A percentile compares a stretch with the other conserved stretches of the same genome.
Evolutionary conservation across 2,329 filamentous ascomycete genomes (phyloP).

Genomic region (Penicillium sp.): DNA sequence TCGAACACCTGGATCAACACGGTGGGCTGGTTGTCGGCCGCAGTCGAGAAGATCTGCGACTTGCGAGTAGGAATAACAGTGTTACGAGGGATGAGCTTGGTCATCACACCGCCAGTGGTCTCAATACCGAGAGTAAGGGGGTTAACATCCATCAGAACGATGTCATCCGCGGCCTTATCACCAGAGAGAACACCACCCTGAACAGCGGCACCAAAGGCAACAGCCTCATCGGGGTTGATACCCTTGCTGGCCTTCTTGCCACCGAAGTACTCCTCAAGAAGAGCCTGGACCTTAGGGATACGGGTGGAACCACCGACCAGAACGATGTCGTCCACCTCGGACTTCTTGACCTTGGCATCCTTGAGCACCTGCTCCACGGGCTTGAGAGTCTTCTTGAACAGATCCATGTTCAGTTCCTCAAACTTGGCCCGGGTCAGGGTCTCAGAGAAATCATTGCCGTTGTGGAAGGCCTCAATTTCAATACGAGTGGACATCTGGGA

Average conservation of each 20-base stretch:
- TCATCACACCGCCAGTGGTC: constrained; percentile 97
- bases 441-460: constrained; percentile 97
- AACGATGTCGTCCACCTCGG: constrained; percentile 91
- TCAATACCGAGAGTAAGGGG: constrained; percentile 94
- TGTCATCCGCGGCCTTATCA: constrained; percentile 72
- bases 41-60: constrained; percentile 96
- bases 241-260: constrained; percentile 99
- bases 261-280: constrained; percentile 92
- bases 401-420: constrained; percentile 96
- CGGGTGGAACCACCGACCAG: constrained; percentile 97
- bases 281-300: constrained; percentile 94
- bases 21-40: constrained; percentile 92
- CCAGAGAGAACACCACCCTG: constrained; percentile 94
- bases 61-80: constrained; percentile 94
- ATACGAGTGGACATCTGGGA: constrained; percentile 91
- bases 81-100: constrained; percentile 91
- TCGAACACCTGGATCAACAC: constrained; percentile 95
- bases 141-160: constrained; percentile 97
- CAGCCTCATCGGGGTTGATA: constrained; percentile 99
- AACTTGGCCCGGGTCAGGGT: constrained; percentile 98
- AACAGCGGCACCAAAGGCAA: constrained; percentile 94
- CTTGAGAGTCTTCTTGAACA: constrained; percentile 99
- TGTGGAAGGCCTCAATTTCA: constrained; percentile 95
- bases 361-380: constrained; percentile 98
- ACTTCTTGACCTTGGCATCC: constrained; percentile 96